phyloP scores from a whole-genome alignment of 2,329 filamentous ascomycete genomes.

The Fusarium mangiferae region DNA sequence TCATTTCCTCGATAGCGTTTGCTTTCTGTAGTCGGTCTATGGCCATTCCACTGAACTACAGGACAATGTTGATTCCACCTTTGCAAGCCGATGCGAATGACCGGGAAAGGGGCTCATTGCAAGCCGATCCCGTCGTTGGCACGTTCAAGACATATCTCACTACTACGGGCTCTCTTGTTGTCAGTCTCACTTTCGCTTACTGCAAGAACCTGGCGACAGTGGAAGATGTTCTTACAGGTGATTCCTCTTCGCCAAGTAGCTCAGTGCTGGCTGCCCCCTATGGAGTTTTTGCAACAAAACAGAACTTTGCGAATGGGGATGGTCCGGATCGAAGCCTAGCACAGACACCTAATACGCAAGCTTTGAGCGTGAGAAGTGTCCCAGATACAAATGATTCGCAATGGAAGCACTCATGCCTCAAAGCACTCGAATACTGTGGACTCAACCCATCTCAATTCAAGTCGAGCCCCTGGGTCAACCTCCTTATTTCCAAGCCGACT shows the following conservation, averaged over 20 bases:
- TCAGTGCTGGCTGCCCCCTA: slow-evolving; percentile 66
- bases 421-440: slow-evolving; percentile 61
- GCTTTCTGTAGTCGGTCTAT: slow-evolving; percentile 60
- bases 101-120: slow-evolving; percentile 27
- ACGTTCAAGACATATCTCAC: slow-evolving; percentile 66
- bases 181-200: slow-evolving; percentile 59
- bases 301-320: slow-evolving; percentile 33
- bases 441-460: slow-evolving; percentile 57
- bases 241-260: slow-evolving; percentile 53
- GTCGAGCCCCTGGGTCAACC: slow-evolving; percentile 61
- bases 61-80: slow-evolving; percentile 60
- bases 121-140: slow-evolving; percentile 52
- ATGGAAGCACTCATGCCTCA: slow-evolving; percentile 63
- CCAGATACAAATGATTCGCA: slow-evolving; percentile 54
- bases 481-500: slow-evolving; percentile 60
- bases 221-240: slow-evolving; percentile 55
- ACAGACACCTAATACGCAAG: slow-evolving; percentile 65
- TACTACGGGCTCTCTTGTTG: slow-evolving; percentile 63
- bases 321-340: slow-evolving; percentile 50
- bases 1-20: slow-evolving; percentile 61
- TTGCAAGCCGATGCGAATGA: slow-evolving; percentile 20
- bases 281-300: slow-evolving; percentile 53
- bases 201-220: slow-evolving; percentile 60
- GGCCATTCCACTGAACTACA: slow-evolving; percentile 64
- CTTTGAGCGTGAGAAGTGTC: slow-evolving; percentile 55